Percentiles rank a stretch among this genome's conserved stretches.
Evolutionary conservation across 345 rosid genomes (phyloP).

Genomic region (Dipteronia sinensis): DNA sequence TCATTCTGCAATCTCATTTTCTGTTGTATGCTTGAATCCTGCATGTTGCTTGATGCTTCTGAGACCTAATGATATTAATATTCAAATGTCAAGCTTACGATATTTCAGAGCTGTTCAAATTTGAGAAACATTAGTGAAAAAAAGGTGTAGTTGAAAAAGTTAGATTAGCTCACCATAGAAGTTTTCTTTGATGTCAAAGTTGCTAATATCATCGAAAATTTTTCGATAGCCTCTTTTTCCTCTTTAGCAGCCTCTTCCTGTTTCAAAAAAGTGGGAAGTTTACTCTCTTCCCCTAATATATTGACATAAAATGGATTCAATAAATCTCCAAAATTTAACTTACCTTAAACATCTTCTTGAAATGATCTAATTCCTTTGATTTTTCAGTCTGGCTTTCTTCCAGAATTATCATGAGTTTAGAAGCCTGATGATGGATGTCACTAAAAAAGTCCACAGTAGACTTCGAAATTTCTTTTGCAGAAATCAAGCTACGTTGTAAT

Average conservation of each 20-base stretch:
- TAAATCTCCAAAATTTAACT: conserved; percentile 5
- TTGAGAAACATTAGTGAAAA: not conserved
- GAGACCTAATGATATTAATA: conserved; percentile 47
- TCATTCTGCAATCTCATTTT: conserved; percentile 56
- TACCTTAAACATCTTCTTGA: conserved; percentile 69
- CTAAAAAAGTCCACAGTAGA: conserved; percentile 53
- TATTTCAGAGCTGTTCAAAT: not conserved
- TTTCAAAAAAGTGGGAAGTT: conserved; percentile 25
- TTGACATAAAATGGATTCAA: not conserved
- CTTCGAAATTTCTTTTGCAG: conserved; percentile 62
- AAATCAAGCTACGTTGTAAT: conserved; percentile 50
- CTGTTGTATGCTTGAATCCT: conserved; percentile 43
- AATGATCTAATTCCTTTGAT: conserved; percentile 48
- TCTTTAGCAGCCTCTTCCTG: conserved; percentile 85
- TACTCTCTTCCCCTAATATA: not conserved
- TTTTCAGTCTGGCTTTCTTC: conserved; percentile 59
- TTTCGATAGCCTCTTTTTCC: conserved; percentile 68
- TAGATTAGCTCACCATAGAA: conserved; percentile 49
- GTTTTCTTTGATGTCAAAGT: conserved; percentile 66
- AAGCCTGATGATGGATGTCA: conserved; percentile 67
- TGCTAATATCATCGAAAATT: conserved; percentile 61
- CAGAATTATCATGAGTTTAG: conserved; percentile 38
- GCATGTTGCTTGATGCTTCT: conserved; percentile 57
- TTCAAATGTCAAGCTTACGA: conserved; percentile 16
- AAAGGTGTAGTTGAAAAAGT: not conserved